A percentile compares a stretch with the other conserved stretches of the same genome.
Evolutionary conservation across 2,329 filamentous ascomycete genomes (phyloP).

Genomic region (Chaetomium globosum): DNA sequence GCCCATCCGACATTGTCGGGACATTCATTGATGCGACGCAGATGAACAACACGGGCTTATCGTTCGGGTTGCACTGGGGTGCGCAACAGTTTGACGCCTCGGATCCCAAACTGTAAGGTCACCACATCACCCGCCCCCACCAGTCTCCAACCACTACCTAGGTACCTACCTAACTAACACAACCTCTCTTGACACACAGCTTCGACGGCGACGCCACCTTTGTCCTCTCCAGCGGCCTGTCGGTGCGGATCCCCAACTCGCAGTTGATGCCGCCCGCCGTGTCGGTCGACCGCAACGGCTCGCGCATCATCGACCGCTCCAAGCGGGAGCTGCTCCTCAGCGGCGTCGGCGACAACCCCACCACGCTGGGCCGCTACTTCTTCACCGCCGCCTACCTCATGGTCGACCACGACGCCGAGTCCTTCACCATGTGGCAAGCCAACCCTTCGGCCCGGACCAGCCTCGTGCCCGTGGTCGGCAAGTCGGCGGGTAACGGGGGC

Average conservation of each 20-base stretch:
- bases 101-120: slow-evolving; percentile 11
- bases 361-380: slow-evolving; percentile 42
- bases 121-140: not conserved
- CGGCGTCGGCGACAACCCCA: slow-evolving; percentile 20
- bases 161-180: not conserved
- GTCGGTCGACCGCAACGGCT: slow-evolving; percentile 38
- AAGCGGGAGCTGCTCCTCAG: not conserved
- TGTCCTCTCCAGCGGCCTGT: slow-evolving; percentile 37
- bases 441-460: slow-evolving; percentile 36
- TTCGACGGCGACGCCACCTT: slow-evolving; percentile 41
- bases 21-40: slow-evolving; percentile 33
- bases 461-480: slow-evolving; percentile 3
- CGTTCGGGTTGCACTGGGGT: slow-evolving; percentile 34
- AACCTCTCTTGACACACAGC: slow-evolving; percentile 11
- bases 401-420: slow-evolving; percentile 42
- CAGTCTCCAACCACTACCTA: too few species aligned
- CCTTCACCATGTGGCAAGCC: slow-evolving; percentile 44
- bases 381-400: slow-evolving; percentile 44
- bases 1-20: slow-evolving; percentile 30
- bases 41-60: slow-evolving; percentile 18
- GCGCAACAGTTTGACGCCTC: slow-evolving; percentile 12
- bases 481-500: not conserved
- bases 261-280: slow-evolving; percentile 41
- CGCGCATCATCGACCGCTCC: slow-evolving; percentile 28
- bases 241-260: slow-evolving; percentile 39